Base-by-base conservation (phyloP, 352 stramenopile species). In the Phytophthora cactorum region DNA sequence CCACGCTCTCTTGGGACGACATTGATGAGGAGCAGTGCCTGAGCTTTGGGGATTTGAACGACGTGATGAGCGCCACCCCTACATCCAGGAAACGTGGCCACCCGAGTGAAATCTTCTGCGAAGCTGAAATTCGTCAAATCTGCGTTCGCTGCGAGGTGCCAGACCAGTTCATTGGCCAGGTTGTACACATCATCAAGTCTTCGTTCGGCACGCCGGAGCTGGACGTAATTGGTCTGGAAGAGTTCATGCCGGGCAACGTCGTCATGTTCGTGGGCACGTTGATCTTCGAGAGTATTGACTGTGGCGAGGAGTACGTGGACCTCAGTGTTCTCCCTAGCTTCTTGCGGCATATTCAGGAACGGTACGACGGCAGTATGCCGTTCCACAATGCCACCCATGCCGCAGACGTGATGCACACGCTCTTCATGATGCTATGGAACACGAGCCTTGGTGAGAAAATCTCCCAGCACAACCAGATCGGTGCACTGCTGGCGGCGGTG, bases 341-440 rank as follows among this genome's bases (percentile, higher is more conserved):
- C 46, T 52, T 91, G n/a, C 67, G 61, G 17, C 68, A 90, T 68
- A 78, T 95, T 56, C 78, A 95, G 63, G 73, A 70, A 7, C 77
- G 76, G 1, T 95, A 95, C 68, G 67, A 83, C 54, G 59, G 73
- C 31, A 77, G 75, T 44, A 92, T 91, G 68, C 85, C 83, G 34
- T 95, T 93, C 63, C 87, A 95, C 70, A 95, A 95, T 32, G 87
- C 85, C 7, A 84, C 80, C n/a, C 87, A 95, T 52, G 87, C 84
- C 0, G 83, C 87, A 0, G 87, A 95, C 52, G 87, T 95, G 62
- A 75, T 93, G 66, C 87, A 95, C 66, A 83, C 83, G 22, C 66
- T 95, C 43, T 95, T 91, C 63, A 87, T 83, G 68, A 75, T 90
- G 68, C 59, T 95, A 22, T 81, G 75, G 68, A 85, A 68, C 47